phyloP scores from a whole-genome alignment of 2,329 filamentous ascomycete genomes.

The Ramularia collo-cygni region DNA sequence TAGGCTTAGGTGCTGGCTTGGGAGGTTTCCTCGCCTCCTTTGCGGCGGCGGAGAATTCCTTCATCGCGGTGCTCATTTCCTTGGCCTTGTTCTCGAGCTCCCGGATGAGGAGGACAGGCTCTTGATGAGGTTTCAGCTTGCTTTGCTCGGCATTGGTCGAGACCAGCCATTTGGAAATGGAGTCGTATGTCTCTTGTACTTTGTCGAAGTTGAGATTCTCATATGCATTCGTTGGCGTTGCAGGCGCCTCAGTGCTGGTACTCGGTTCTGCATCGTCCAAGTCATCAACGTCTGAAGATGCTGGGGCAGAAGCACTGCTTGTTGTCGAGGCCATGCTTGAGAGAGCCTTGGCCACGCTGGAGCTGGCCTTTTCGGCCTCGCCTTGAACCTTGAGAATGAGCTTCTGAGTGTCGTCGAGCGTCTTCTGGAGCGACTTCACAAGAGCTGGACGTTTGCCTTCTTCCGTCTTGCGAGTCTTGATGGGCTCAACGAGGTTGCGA shows the following conservation, averaged over 20 bases:
- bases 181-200: slow-evolving; percentile 56
- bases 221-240: slow-evolving; percentile 55
- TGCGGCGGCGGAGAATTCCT: slow-evolving; percentile 59
- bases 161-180: slow-evolving; percentile 66
- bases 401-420: slow-evolving; percentile 64
- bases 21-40: slow-evolving; percentile 10
- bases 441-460: slow-evolving; percentile 62
- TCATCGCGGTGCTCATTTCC: slow-evolving; percentile 63
- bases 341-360: slow-evolving; percentile 35
- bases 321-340: slow-evolving; percentile 14
- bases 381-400: slow-evolving; percentile 63
- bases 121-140: slow-evolving; percentile 60
- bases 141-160: slow-evolving; percentile 65
- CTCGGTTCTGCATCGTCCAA: slow-evolving; percentile 74
- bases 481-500: slow-evolving; percentile 68
- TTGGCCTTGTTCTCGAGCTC: slow-evolving; percentile 64
- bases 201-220: slow-evolving; percentile 62
- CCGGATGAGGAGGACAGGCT: slow-evolving; percentile 66
- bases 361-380: slow-evolving; percentile 57
- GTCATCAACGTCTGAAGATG: slow-evolving; percentile 56
- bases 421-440: slow-evolving; percentile 59
- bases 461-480: slow-evolving; percentile 70
- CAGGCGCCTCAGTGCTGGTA: slow-evolving; percentile 29
- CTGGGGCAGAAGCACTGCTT: slow-evolving; percentile 22
- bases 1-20: slow-evolving; percentile 15